Conservation (phyloP, 2,329 filamentous ascomycete genomes). For the Trichoderma semiorbis region DNA sequence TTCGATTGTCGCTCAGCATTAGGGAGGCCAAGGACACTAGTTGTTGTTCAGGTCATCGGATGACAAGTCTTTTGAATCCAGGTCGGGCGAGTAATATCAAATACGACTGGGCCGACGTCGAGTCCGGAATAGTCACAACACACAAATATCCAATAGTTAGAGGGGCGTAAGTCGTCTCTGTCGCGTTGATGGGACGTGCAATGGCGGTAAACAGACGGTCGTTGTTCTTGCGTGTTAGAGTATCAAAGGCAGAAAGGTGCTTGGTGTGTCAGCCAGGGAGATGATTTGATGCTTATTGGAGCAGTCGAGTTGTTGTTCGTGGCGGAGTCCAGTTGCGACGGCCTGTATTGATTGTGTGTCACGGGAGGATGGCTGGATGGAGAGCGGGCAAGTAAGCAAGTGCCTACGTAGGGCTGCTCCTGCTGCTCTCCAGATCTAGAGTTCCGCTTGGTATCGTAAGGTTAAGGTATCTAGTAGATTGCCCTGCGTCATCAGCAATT, state of each 20-base stretch:
- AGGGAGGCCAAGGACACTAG: slow-evolving; percentile 30
- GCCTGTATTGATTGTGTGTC: background rate
- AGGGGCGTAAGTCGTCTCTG: background rate
- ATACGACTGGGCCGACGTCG: background rate
- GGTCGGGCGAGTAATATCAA: background rate
- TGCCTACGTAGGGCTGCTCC: slow-evolving; percentile 1
- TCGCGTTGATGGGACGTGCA: background rate
- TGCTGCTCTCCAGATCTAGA: background rate
- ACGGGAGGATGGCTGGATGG: background rate
- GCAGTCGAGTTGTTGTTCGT: background rate
- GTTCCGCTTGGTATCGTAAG: background rate
- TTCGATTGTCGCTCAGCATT: slow-evolving; percentile 42
- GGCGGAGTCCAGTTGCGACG: background rate
- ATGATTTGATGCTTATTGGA: background rate
- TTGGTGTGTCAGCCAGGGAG: background rate
- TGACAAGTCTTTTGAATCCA: slow-evolving; percentile 16
- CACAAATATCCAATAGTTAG: background rate
- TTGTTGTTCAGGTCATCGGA: slow-evolving; percentile 31
- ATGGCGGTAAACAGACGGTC: background rate
- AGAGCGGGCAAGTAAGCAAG: background rate
- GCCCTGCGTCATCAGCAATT: slow-evolving; percentile 14
- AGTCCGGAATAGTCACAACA: background rate
- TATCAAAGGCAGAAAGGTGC: background rate
- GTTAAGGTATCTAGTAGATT: background rate
- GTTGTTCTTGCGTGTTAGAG: background rate